Evolutionary conservation across 2,329 filamentous ascomycete genomes (phyloP), one percentile per base, ranked within the genome.

Genomic region (Fusarium fracticaudum): DNA sequence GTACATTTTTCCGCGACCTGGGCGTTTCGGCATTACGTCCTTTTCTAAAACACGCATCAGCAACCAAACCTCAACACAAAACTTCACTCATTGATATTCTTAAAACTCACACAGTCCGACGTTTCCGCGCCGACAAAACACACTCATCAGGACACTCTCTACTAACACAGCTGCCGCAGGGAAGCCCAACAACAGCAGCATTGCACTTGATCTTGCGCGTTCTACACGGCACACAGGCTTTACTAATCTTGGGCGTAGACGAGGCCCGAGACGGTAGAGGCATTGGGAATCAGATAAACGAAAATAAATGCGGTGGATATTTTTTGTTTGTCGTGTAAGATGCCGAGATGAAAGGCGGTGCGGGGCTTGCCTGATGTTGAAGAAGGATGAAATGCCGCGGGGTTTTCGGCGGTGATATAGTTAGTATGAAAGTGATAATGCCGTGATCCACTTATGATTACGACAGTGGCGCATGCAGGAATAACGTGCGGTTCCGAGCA

Each of bases 201-300:
- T 76, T 67, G 17, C 74, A 76, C 33, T 76, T 76, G 17, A 73
- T 58, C 48, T 76, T 76, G 35, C 74, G 74, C 11, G 60, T 31
- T 31, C 69, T 66, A 29, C 74, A 76, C 4, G 74, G 74, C 11
- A 66, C 59, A 15, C 74, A 76, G 1, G 74, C 69, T 31, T 76
- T 76, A 50, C 65, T 76, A 3, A 64, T 71, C 15, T 68, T 76
- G 9, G 65, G 63, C 3, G 26, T 29, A 17, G 38, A 33, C 29
- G 54, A 35, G 20, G 41, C 17, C 55, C 55, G 55, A 41, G 33
- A 45, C 6, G 14, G 11, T 2, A 31, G 62, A 67, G 51, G 26
- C 64, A 66, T 64, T 17, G 35, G 48, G 31, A 17, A 24, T 22
- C 8, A 57, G 26, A 50, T 31, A 12, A 17, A 14, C 15, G 12